Evolutionary conservation across 2,329 filamentous ascomycete genomes (phyloP).

Genomic region (Trichoderma hamatum): DNA sequence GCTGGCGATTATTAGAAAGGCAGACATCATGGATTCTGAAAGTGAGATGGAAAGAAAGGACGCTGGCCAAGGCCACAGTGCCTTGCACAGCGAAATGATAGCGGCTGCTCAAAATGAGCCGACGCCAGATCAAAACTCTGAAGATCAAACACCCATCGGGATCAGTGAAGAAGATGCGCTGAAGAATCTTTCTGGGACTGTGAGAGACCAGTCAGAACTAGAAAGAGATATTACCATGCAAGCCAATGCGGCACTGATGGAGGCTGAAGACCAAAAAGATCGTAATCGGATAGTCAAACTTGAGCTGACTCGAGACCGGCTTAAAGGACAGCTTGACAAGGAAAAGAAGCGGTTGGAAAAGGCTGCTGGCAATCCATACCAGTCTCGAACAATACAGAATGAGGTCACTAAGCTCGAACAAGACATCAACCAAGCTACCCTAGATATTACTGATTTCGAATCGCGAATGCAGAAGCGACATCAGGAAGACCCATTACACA

Average conservation of each 20-base stretch:
- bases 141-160: conserved; percentile 30
- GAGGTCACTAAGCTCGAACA: conserved; percentile 69
- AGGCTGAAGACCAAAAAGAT: conserved; percentile 66
- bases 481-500: conserved; percentile 51
- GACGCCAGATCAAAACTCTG: not conserved
- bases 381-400: conserved; percentile 61
- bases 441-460: conserved; percentile 79
- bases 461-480: conserved; percentile 78
- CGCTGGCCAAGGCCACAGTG: conserved; percentile 33
- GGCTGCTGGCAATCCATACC: conserved; percentile 49
- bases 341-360: conserved; percentile 52
- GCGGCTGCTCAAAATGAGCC: conserved; percentile 37
- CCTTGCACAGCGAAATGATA: conserved; percentile 38
- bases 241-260: conserved; percentile 61
- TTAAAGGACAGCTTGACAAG: conserved; percentile 66
- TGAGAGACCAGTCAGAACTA: conserved; percentile 85
- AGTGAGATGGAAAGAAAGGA: conserved; percentile 30
- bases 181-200: conserved; percentile 64
- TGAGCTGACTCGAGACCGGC: conserved; percentile 56
- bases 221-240: conserved; percentile 79
- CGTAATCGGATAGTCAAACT: conserved; percentile 64
- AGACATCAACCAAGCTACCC: conserved; percentile 65
- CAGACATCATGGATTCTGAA: conserved; percentile 35
- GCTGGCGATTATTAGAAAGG: not conserved
- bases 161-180: conserved; percentile 64